Base-by-base conservation (phyloP, 2,329 filamentous ascomycete species). In the Endothia cerciana region DNA sequence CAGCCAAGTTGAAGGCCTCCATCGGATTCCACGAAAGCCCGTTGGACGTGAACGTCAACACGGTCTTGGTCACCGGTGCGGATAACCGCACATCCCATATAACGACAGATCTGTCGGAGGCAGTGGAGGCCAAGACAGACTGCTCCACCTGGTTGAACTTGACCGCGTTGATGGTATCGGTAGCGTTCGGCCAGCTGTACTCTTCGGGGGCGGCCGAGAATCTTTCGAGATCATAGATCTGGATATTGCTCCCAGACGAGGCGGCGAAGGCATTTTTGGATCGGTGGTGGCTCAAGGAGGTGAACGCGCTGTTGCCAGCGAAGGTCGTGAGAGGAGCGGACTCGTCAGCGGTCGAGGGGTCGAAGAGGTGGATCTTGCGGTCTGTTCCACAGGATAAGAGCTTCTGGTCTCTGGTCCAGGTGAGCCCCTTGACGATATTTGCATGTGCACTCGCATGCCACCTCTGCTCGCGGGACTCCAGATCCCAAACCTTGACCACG, bases 141-240 rank as follows among this genome's bases (percentile, higher is more conserved):
- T 94, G 97, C 81, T 99, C 95, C 45, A 92, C 91, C 75, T 96
- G 91, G 80, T 98, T 99, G 82, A 98, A 97, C 51, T 91, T 86
- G 65, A 97, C 86, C 15, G 91, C 86, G 53, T 88, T 97, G 78
- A 98, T 95, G 4, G 95, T 98, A 77, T 97, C 95, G 66, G 92
- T 89, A 11, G 90, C 88, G 5, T 91, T 95, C 4, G 94, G 94
- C 93, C 94, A 97, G 69, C 88, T 85, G 17, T 97, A 84, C 30
- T 91, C 90, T 77, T 97, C 92, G 6, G 91, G 89, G 0, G 93
- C 91, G 0, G 91, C 89, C 36, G 91, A 92, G 65, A 92, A 90
- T 53, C 92, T 87, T 62, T 92, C 90, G 56, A 95, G 85, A 75
- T 97, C 94, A 78, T 97, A 97, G 70, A 99, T 89, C 28, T 91